phyloP scores from a whole-genome alignment of 2,329 filamentous ascomycete species.

The Salinomyces thailandicus region DNA sequence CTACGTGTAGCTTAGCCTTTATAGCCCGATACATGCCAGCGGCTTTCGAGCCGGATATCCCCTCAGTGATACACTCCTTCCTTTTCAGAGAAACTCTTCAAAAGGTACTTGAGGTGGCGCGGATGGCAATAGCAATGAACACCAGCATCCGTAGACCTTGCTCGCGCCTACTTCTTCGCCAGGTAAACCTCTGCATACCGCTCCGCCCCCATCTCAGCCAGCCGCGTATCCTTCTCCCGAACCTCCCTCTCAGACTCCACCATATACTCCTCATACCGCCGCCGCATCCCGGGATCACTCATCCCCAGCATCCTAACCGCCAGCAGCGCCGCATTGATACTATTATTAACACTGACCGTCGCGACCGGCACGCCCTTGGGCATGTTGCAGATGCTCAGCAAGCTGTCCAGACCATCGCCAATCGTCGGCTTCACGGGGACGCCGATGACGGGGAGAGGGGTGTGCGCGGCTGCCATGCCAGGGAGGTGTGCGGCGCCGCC shows the following conservation, averaged over 20 bases:
- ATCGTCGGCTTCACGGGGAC: constrained; percentile 41
- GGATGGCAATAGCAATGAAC: too few relatives aligned
- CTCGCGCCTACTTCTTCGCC: constrained; percentile 18
- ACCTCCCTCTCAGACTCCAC: constrained; percentile 54
- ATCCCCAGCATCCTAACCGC: constrained; percentile 35
- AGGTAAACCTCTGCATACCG: constrained; percentile 19
- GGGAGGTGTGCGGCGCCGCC: constrained; percentile 43
- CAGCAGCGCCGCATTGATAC: constrained; percentile 37
- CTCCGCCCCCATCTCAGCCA: constrained; percentile 43
- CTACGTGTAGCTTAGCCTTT: too few relatives aligned
- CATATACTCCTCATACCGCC: constrained; percentile 52
- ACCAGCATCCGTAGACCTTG: neutral
- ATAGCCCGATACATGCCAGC: too few relatives aligned
- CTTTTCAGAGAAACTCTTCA: too few relatives aligned
- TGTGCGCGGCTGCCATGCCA: constrained; percentile 42
- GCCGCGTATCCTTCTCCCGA: constrained; percentile 47
- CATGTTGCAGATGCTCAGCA: constrained; percentile 45
- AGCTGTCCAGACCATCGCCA: constrained; percentile 40
- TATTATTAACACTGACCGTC: constrained; percentile 37
- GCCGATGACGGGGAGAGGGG: constrained; percentile 41
- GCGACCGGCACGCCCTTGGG: constrained; percentile 35
- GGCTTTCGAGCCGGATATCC: too few relatives aligned
- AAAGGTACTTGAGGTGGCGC: too few relatives aligned
- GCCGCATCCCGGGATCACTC: constrained; percentile 42
- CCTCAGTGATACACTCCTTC: too few relatives aligned